Percentiles rank a stretch among this genome's conserved stretches.
Conservation (phyloP, 2,329 filamentous ascomycete genomes). For the Colletotrichum musicola region DNA sequence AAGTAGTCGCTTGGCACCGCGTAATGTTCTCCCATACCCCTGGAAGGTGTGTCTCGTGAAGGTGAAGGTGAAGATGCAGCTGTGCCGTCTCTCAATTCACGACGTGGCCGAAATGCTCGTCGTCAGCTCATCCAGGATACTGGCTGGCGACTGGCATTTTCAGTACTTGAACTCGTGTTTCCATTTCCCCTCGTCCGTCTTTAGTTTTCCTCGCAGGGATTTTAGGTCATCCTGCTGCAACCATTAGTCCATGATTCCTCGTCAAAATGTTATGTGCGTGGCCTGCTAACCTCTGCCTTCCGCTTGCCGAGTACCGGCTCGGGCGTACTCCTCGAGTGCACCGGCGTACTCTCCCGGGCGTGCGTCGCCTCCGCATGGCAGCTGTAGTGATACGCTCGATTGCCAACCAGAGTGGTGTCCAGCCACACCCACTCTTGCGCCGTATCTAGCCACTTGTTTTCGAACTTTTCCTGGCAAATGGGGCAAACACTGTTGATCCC, state of each 20-base stretch:
- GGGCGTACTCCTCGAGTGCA: constrained; percentile 64
- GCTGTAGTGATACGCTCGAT: constrained; percentile 87
- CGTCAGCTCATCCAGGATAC: not conserved
- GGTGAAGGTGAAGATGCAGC: not conserved
- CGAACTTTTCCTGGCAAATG: constrained; percentile 96
- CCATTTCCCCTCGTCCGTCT: constrained; percentile 43
- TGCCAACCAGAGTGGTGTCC: constrained; percentile 83
- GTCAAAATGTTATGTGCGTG: not conserved
- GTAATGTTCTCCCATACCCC: not conserved
- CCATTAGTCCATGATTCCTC: constrained; percentile 40
- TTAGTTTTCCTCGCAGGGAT: constrained; percentile 46
- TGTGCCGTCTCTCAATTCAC: not conserved
- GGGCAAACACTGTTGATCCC: constrained; percentile 85
- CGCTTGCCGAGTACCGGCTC: constrained; percentile 79
- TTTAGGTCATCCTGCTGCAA: constrained; percentile 49
- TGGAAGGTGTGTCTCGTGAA: not conserved
- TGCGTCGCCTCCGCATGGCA: constrained; percentile 87
- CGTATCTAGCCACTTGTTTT: constrained; percentile 91
- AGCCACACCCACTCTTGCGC: constrained; percentile 98
- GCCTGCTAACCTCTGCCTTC: constrained; percentile 74
- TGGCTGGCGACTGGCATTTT: not conserved
- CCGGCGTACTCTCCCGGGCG: constrained; percentile 65
- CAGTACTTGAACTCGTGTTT: constrained; percentile 32
- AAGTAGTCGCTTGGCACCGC: constrained; percentile 16
- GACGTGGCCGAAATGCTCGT: not conserved